Conservation (phyloP, 148 eudicot genomes). For the Hydrangea macrophylla region DNA sequence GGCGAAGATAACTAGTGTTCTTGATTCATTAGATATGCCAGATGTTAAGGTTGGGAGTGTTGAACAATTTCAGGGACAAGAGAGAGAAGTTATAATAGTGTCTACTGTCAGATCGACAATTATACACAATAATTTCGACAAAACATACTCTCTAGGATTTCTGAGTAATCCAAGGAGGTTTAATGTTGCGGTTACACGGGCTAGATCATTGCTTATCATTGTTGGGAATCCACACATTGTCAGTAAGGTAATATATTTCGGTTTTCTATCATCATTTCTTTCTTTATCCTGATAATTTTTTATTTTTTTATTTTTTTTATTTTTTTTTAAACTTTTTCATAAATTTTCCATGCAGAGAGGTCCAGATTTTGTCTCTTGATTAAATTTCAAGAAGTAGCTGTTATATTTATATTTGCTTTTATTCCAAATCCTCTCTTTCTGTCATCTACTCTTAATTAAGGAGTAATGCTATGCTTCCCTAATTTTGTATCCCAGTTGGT, state of each 20-base stretch:
- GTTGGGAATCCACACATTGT: constrained; percentile 94
- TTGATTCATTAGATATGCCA: constrained; percentile 37
- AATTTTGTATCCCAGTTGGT: no score
- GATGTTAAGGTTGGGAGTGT: constrained; percentile 85
- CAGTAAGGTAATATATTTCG: constrained; percentile 85
- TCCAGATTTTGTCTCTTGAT: no score
- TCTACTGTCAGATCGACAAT: constrained; percentile 94
- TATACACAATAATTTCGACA: constrained; percentile 78
- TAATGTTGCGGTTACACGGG: constrained; percentile 92
- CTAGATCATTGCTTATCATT: constrained; percentile 74
- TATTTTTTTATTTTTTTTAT: no score
- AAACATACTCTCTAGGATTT: constrained; percentile 67
- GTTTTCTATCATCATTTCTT: no score
- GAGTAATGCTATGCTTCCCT: no score
- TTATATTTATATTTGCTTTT: no score
- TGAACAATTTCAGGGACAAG: constrained; percentile 97
- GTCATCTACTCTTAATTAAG: no score
- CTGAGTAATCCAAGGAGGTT: constrained; percentile 89
- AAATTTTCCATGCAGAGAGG: not conserved
- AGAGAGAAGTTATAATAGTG: constrained; percentile 67
- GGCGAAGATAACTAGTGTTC: constrained; percentile 53
- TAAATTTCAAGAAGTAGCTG: no score
- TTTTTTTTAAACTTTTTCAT: not conserved
- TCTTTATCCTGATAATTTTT: no score
- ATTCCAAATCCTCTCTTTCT: no score